Evolutionary conservation across 192 early-diverging fungal species (phyloP).

Genomic region (Chytriomyces sp.): DNA sequence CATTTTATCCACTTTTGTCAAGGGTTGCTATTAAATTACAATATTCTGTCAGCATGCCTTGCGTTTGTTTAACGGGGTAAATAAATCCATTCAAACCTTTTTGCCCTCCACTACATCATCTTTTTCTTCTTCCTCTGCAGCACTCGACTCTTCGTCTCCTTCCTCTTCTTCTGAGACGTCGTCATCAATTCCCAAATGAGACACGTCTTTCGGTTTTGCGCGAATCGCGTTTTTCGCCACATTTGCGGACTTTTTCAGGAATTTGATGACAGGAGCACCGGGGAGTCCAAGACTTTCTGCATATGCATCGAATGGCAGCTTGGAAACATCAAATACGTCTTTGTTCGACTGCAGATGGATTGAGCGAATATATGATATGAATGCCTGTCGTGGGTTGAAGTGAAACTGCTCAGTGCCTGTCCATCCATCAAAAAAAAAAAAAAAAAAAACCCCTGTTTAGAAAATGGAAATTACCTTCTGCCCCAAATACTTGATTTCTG

Average conservation of each 20-base stretch:
- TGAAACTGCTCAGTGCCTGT: constrained; percentile 3
- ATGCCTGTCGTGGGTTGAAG: constrained; percentile 61
- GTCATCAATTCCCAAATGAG: constrained; percentile 35
- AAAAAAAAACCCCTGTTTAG: background rate
- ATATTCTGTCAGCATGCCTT: background rate
- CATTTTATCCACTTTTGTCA: constrained; percentile 90
- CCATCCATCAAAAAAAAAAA: constrained; percentile 6
- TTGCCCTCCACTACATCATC: constrained; percentile 39
- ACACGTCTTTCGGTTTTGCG: constrained; percentile 46
- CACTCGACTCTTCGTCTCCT: constrained; percentile 38
- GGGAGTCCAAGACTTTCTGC: constrained; percentile 91
- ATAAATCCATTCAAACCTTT: constrained; percentile 40
- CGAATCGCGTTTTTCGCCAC: constrained; percentile 66
- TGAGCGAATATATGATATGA: constrained; percentile 94
- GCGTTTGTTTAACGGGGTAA: constrained; percentile 37
- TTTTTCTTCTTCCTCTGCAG: constrained; percentile 44
- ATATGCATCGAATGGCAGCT: constrained; percentile 84
- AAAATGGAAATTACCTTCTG: constrained; percentile 69
- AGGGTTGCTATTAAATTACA: constrained; percentile 42
- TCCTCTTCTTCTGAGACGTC: constrained; percentile 41
- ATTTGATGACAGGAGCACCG: constrained; percentile 94
- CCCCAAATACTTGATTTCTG: constrained; percentile 95
- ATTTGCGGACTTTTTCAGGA: constrained; percentile 66
- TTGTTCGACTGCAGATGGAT: constrained; percentile 93
- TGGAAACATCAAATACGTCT: constrained; percentile 83